Evolutionary conservation across 202 grass and related monocot species (phyloP), one percentile per base, ranked within the genome.

Genomic region (Dendrocalamus latiflorus): DNA sequence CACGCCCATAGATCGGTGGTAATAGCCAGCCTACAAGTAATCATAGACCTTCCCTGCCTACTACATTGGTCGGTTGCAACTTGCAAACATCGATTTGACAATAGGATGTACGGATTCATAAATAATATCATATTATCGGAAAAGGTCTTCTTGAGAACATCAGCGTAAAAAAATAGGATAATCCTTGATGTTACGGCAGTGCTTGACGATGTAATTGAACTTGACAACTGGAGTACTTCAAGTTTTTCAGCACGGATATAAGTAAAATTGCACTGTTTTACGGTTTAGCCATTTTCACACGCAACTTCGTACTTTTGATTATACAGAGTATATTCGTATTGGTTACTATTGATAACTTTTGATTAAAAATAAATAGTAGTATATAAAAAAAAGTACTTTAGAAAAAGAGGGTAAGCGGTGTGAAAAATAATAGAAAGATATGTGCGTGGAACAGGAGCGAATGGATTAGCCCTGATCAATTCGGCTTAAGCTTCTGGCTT

Each of bases 401-500:
- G 33, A 34, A 34, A 34, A 5, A 34, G 0, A 4, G 4, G 4
- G 33, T 34, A 5, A 34, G 4, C 4, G 4, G 33, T 34, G 4
- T 5, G 4, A 34, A 34, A 34, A 34, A 4, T 34, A 34, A 34
- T 34, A 34, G 30, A 34, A 5, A 34, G 4, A 34, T 5, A 5
- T 34, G 4, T 34, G 4, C 0, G 4, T 34, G 4, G 0, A 5
- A 34, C 0, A 34, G 0, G 4, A 34, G 4, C 4, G 0, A 34
- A 4, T 4, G 3, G 33, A 34, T 34, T 34, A n/a, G n/a, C n/a
- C n/a, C n/a, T n/a, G n/a, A n/a, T n/a, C n/a, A n/a, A n/a, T n/a
- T n/a, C n/a, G n/a, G n/a, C n/a, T n/a, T n/a, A n/a, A n/a, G n/a
- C n/a, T n/a, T n/a, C n/a, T n/a, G n/a, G n/a, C n/a, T n/a, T n/a